Conservation (phyloP, 192 early-diverging fungal species). For the Dissophora globulifera region DNA sequence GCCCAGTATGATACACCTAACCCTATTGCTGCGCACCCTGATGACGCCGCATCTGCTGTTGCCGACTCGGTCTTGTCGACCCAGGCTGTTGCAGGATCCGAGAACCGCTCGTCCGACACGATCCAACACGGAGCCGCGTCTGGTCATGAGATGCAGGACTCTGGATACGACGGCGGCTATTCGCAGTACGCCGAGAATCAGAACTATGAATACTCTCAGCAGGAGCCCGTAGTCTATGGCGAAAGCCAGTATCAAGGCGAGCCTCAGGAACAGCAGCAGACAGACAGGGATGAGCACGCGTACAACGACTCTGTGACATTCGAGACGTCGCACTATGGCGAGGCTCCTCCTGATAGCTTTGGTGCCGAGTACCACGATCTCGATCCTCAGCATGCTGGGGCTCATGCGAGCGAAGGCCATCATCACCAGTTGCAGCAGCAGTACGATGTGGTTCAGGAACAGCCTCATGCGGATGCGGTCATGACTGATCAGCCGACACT, state of each 20-base stretch:
- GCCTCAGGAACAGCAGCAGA: background rate
- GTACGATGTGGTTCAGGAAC: background rate
- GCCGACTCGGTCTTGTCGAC: slow-evolving; percentile 5
- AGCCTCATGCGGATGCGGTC: background rate
- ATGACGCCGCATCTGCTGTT: slow-evolving; percentile 6
- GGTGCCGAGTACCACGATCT: slow-evolving; percentile 29
- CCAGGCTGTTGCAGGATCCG: slow-evolving; percentile 15
- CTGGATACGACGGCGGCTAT: slow-evolving; percentile 5
- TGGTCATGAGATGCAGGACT: slow-evolving; percentile 7
- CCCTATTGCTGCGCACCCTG: background rate
- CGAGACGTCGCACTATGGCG: background rate
- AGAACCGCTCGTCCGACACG: background rate
- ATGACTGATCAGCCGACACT: slow-evolving; percentile 32
- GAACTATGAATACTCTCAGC: background rate
- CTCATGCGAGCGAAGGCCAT: background rate
- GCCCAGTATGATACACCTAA: slow-evolving; percentile 3
- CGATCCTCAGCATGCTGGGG: background rate
- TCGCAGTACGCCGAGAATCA: background rate
- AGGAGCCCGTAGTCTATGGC: background rate
- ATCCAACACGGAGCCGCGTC: background rate
- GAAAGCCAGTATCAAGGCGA: slow-evolving; percentile 11
- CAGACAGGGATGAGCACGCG: background rate
- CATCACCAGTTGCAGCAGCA: background rate
- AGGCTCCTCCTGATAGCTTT: background rate
- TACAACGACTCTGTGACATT: background rate